These are phyloP conservation scores for Cichorium intybus DNA, from an alignment of 140 eudicot genomes.

Conservation along the genomic window DNA sequence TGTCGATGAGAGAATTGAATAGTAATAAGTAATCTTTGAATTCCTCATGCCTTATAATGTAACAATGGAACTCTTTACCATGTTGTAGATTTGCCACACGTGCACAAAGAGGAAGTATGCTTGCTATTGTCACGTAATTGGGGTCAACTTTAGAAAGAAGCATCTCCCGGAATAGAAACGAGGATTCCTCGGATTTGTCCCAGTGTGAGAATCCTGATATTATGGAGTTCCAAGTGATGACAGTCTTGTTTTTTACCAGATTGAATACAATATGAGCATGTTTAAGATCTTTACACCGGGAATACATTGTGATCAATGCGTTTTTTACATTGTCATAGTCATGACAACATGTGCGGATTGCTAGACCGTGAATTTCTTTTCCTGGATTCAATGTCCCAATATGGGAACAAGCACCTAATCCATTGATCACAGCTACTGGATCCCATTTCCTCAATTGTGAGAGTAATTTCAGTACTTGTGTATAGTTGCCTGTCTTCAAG, in stretches of 20 bases:
- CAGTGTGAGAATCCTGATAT: conserved; percentile 60
- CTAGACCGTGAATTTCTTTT: conserved; percentile 60
- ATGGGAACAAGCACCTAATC: conserved; percentile 70
- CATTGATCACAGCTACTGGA: conserved; percentile 57
- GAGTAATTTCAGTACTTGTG: conserved; percentile 40
- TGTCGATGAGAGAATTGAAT: conserved; percentile 62
- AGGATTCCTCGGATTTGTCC: conserved; percentile 55
- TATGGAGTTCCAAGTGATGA: conserved; percentile 70
- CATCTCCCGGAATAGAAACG: conserved; percentile 63
- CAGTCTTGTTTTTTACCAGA: conserved; percentile 33
- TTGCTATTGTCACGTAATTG: conserved; percentile 62
- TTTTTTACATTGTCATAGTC: conserved; percentile 49
- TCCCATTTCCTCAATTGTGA: conserved; percentile 48
- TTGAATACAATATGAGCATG: conserved; percentile 43
- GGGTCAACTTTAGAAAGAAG: conserved; percentile 47
- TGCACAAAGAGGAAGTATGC: conserved; percentile 74
- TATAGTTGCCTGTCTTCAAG: conserved; percentile 52
- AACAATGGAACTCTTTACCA: conserved; percentile 67
- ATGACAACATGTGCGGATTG: conserved; percentile 39
- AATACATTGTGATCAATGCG: conserved; percentile 63
- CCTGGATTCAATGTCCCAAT: conserved; percentile 38
- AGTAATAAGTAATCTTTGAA: conserved; percentile 43
- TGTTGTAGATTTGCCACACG: conserved; percentile 66
- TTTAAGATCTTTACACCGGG: conserved; percentile 57
- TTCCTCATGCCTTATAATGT: conserved; percentile 39